Evolutionary conservation across 805 yeast species (phyloP).

Genomic region (Blastobotrys chiropterorum): DNA sequence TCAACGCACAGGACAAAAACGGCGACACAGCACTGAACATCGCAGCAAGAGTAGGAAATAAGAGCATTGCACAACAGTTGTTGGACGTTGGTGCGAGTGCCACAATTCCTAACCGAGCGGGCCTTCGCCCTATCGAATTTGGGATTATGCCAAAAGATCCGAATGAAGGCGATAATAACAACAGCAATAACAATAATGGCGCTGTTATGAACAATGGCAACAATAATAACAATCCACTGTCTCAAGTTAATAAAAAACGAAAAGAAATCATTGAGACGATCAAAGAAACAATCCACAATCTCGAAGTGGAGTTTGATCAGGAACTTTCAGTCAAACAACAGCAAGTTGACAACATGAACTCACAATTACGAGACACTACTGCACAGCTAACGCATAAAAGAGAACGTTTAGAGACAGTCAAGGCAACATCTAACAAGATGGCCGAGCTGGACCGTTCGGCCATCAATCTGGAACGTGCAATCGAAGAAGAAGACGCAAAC

Average conservation of each 20-base stretch:
- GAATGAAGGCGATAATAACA: neutral
- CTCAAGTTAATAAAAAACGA: constrained; percentile 24
- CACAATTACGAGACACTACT: constrained; percentile 53
- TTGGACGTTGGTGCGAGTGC: constrained; percentile 86
- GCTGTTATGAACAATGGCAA: neutral
- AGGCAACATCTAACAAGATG: constrained; percentile 33
- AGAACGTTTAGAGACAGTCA: constrained; percentile 47
- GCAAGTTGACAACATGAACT: constrained; percentile 47
- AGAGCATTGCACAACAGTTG: constrained; percentile 70
- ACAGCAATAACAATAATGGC: neutral
- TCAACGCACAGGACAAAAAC: constrained; percentile 84
- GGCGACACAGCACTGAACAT: constrained; percentile 95
- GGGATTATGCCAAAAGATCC: constrained; percentile 43
- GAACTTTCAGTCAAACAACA: constrained; percentile 51
- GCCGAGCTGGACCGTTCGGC: constrained; percentile 50
- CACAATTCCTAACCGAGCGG: constrained; percentile 71
- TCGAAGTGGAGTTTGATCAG: constrained; percentile 53
- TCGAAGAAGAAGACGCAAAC: constrained; percentile 53
- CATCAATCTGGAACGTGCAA: constrained; percentile 54
- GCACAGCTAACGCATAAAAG: constrained; percentile 43
- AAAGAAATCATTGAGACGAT: constrained; percentile 46
- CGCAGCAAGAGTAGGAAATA: constrained; percentile 82
- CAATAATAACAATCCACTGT: neutral
- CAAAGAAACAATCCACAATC: constrained; percentile 42
- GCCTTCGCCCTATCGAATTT: constrained; percentile 80